A percentile compares a stretch with the other conserved stretches of the same genome.
These are phyloP conservation scores for Cymbopogon flexuosus DNA, from an alignment of 202 grass and related monocot genomes.

Conservation along the genomic window DNA sequence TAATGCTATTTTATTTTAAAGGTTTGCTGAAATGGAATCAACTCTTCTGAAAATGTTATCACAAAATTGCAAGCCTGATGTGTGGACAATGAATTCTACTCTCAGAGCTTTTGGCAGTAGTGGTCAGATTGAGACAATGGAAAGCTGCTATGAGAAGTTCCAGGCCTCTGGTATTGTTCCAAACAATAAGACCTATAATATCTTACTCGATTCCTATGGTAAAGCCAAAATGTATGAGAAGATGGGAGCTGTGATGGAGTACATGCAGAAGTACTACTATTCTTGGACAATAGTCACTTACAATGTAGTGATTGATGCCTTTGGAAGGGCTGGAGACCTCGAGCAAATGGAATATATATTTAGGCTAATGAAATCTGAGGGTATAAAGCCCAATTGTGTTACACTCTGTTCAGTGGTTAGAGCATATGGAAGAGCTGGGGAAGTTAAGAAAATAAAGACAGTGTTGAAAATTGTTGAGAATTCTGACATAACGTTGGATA, in stretches of 20 bases:
- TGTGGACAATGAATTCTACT: conserved; percentile 97
- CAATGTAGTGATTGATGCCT: conserved; percentile 91
- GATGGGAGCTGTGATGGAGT: conserved; percentile 98
- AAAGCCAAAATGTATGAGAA: conserved; percentile 94
- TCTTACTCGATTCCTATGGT: conserved; percentile 85
- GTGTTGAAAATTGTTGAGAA: conserved; percentile 69
- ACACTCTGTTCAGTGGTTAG: conserved; percentile 84
- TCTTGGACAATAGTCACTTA: conserved; percentile 96
- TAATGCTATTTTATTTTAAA: conserved; percentile 30
- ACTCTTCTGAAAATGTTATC: conserved; percentile 80
- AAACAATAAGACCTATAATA: conserved; percentile 94
- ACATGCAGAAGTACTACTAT: conserved; percentile 92
- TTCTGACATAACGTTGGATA: conserved; percentile 73
- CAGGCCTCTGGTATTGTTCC: conserved; percentile 77
- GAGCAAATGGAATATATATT: conserved; percentile 92
- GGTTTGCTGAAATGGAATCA: conserved; percentile 94
- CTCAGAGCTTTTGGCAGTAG: conserved; percentile 79
- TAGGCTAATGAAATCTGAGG: conserved; percentile 93
- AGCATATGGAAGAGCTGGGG: conserved; percentile 73
- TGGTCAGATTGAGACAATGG: conserved; percentile 87
- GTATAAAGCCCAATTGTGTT: conserved; percentile 85
- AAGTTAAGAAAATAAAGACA: conserved; percentile 69
- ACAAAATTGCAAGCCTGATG: conserved; percentile 73
- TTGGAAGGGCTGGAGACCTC: conserved; percentile 71
- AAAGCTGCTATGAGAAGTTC: conserved; percentile 92